These are phyloP conservation scores for Tylopilus vinaceipallidus DNA, from an alignment of 768 basidiomycete species.

Conservation along the genomic window DNA sequence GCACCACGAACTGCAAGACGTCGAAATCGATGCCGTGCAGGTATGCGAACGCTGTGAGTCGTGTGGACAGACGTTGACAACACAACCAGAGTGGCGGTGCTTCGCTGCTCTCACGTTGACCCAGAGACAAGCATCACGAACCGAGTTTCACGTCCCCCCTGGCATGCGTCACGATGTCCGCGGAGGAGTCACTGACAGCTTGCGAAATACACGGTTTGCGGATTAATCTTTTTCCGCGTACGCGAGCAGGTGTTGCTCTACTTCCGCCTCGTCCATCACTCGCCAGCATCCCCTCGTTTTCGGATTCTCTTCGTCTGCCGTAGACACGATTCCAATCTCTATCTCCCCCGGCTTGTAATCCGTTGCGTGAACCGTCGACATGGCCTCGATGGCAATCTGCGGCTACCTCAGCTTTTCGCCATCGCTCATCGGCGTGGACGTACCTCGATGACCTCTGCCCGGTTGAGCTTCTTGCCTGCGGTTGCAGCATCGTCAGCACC, in stretches of 20 bases:
- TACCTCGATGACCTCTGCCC: conserved; percentile 89
- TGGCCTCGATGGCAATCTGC: conserved; percentile 90
- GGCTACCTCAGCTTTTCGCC: conserved; percentile 1
- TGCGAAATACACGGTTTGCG: neutral
- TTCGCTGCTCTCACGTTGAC: conserved; percentile 38
- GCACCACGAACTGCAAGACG: conserved; percentile 46
- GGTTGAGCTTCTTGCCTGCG: conserved; percentile 70
- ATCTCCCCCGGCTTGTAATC: conserved; percentile 96
- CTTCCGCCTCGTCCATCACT: conserved; percentile 72
- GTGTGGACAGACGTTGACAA: neutral
- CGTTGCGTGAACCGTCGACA: conserved; percentile 91
- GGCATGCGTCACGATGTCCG: neutral
- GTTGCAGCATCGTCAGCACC: conserved; percentile 77
- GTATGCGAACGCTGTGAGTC: conserved; percentile 36
- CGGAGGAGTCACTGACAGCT: neutral
- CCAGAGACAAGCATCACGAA: neutral
- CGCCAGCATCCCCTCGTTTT: conserved; percentile 79
- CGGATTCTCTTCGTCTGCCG: conserved; percentile 63
- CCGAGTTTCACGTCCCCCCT: neutral
- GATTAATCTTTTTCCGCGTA: conserved; percentile 86
- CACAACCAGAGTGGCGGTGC: conserved; percentile 60
- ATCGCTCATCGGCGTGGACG: conserved; percentile 18
- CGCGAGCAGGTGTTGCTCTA: conserved; percentile 76
- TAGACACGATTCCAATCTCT: conserved; percentile 92
- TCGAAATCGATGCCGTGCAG: conserved; percentile 65